phyloP scores from a whole-genome alignment of 805 yeast species.

The Candida quercuum region DNA sequence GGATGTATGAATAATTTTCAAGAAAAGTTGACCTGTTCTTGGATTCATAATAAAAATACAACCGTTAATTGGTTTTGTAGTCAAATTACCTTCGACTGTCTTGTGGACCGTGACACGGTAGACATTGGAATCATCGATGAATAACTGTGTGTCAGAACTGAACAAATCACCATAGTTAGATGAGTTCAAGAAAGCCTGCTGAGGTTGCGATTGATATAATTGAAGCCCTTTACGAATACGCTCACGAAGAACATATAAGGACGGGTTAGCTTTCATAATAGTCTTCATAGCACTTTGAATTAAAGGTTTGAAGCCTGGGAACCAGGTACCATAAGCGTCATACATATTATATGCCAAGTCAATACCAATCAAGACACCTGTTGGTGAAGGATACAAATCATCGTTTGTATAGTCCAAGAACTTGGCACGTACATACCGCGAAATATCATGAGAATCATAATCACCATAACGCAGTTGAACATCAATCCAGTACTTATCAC shows the following conservation, averaged over 20 bases:
- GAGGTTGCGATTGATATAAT: constrained; percentile 88
- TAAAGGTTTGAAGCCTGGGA: constrained; percentile 87
- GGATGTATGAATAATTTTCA: constrained; percentile 87
- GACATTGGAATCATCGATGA: constrained; percentile 91
- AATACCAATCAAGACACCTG: constrained; percentile 85
- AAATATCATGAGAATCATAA: constrained; percentile 94
- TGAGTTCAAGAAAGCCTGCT: constrained; percentile 85
- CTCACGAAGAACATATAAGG: constrained; percentile 84
- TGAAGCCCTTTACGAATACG: constrained; percentile 92
- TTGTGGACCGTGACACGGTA: constrained; percentile 88
- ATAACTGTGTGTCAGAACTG: constrained; percentile 75
- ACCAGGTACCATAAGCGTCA: constrained; percentile 97
- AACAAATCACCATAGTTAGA: constrained; percentile 87
- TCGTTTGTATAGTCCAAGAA: constrained; percentile 91
- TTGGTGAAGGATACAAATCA: constrained; percentile 83
- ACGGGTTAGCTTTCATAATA: constrained; percentile 93
- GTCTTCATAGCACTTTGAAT: constrained; percentile 90
- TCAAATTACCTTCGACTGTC: constrained; percentile 87
- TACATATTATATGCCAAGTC: constrained; percentile 95
- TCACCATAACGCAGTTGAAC: constrained; percentile 95
- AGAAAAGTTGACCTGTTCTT: constrained; percentile 80
- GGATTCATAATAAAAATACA: constrained; percentile 89
- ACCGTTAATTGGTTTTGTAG: constrained; percentile 92
- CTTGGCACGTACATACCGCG: constrained; percentile 89
- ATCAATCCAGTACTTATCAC: constrained; percentile 87